phyloP scores from a whole-genome alignment of 2,329 filamentous ascomycete species.

The Aspergillus clavatus region DNA sequence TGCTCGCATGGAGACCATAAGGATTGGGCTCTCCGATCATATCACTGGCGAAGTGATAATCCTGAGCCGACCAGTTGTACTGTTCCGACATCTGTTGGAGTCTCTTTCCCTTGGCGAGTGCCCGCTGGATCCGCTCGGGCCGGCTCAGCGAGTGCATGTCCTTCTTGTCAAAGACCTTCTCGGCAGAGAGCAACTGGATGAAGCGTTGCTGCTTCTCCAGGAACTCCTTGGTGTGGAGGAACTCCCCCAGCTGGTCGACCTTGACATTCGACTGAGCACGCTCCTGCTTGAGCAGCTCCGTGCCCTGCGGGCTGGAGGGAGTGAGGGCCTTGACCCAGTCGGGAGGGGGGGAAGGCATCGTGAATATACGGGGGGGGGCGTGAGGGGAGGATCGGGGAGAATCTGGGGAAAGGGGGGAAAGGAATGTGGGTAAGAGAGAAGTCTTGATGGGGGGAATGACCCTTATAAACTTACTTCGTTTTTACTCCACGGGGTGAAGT shows the following conservation, averaged over 20 bases:
- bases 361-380: too few species aligned
- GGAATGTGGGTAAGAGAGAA: neutral
- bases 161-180: conserved; percentile 71
- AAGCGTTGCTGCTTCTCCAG: conserved; percentile 59
- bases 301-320: conserved; percentile 63
- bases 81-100: conserved; percentile 61
- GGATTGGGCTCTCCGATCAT: conserved; percentile 69
- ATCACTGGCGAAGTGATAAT: conserved; percentile 61
- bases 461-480: neutral
- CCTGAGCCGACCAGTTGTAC: conserved; percentile 63
- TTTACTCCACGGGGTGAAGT: neutral
- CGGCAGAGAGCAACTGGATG: conserved; percentile 59
- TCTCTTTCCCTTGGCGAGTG: conserved; percentile 66
- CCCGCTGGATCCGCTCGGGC: conserved; percentile 62
- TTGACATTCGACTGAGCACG: conserved; percentile 62
- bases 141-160: conserved; percentile 71
- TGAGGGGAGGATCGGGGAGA: conserved; percentile 1
- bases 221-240: conserved; percentile 63
- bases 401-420: conserved; percentile 1
- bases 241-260: conserved; percentile 61
- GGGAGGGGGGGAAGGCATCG: conserved; percentile 44
- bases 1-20: conserved; percentile 66
- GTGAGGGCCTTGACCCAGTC: conserved; percentile 64
- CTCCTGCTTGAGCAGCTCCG: conserved; percentile 64
- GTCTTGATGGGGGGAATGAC: neutral